Conservation (phyloP, 2,329 filamentous ascomycete genomes). For the Fusarium redolens region DNA sequence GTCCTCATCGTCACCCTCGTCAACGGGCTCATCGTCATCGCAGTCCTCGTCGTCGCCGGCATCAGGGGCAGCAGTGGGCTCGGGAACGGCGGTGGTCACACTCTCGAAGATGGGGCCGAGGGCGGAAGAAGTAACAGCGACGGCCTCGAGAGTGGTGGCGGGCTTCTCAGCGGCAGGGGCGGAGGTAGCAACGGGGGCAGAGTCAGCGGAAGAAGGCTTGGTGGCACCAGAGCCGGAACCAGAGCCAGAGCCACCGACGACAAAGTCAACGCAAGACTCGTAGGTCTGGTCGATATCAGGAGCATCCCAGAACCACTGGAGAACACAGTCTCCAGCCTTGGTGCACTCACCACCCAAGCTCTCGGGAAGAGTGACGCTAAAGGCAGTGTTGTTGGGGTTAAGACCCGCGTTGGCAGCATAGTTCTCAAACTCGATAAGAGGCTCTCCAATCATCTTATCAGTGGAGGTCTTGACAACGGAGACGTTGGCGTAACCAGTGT, state of each 20-base stretch:
- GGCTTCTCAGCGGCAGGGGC: constrained; percentile 14
- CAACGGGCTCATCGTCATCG: neutral
- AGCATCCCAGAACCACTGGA: constrained; percentile 74
- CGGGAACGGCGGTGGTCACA: neutral
- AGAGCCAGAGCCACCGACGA: constrained; percentile 28
- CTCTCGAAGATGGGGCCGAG: neutral
- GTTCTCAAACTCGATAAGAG: constrained; percentile 64
- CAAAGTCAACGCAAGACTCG: constrained; percentile 71
- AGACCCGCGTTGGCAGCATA: constrained; percentile 62
- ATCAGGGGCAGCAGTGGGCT: constrained; percentile 15
- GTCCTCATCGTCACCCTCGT: constrained; percentile 30
- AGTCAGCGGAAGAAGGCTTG: constrained; percentile 19
- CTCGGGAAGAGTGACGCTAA: constrained; percentile 65
- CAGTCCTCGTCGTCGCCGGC: constrained; percentile 12
- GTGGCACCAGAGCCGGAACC: constrained; percentile 4
- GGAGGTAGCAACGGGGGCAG: constrained; percentile 9
- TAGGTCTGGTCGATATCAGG: constrained; percentile 68
- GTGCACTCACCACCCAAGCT: constrained; percentile 59
- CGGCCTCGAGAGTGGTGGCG: constrained; percentile 21
- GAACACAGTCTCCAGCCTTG: constrained; percentile 60
- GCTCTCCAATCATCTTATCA: constrained; percentile 63
- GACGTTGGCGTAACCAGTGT: constrained; percentile 64
- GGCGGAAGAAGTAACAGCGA: constrained; percentile 6
- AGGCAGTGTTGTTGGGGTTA: constrained; percentile 58
- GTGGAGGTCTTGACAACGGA: constrained; percentile 65